Base-by-base conservation (phyloP, 192 early-diverging fungal genomes). In the Paraglomus brasilianum region DNA sequence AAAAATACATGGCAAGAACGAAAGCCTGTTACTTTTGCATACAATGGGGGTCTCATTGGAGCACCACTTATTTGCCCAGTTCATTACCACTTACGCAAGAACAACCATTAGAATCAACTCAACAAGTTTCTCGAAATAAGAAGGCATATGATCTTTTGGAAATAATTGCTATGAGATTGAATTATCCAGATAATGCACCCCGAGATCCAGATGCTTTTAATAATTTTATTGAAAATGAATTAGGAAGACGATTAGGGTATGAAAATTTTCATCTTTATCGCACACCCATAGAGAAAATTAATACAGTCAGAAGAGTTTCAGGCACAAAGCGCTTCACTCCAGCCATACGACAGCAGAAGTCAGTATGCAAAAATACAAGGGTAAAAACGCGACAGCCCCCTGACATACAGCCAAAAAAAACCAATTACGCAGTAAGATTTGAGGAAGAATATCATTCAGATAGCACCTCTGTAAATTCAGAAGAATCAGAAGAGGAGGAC, bases 1-100 rank as follows among this genome's bases (percentile, higher is more conserved):
- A 56, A 56, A 56, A 56, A 56, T 56, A 56, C 30, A n/a, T 56
- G 53, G 53, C 53, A 22, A 22, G 30, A 56, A 6, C 53, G 53
- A 21, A n/a, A 56, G 30, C 53, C 53, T 56, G 10, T 1, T 56
- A 56, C 53, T 56, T 56, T 56, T 56, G 6, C 53, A 56, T 56
- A 56, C 30, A 56, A 56, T 6, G 53, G 53, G 30, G 30, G 30
- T 1, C n/a, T n/a, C 3, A 56, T 4, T 56, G n/a, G 10, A 21
- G 1, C 10, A 11, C 1, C 30, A 22, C n/a, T 56, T 56, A 56
- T 9, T 30, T 30, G 30, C n/a, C 19, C n/a, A 56, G 30, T 56
- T 56, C 22, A 21, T 21, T 10, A 11, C 1, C 30, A 3, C n/a
- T 5, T 56, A 56, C 1, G 8, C 14, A n/a, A 22, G 30, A 56